Conservation (phyloP, 768 basidiomycete species). For the Lentinula detonsa region DNA sequence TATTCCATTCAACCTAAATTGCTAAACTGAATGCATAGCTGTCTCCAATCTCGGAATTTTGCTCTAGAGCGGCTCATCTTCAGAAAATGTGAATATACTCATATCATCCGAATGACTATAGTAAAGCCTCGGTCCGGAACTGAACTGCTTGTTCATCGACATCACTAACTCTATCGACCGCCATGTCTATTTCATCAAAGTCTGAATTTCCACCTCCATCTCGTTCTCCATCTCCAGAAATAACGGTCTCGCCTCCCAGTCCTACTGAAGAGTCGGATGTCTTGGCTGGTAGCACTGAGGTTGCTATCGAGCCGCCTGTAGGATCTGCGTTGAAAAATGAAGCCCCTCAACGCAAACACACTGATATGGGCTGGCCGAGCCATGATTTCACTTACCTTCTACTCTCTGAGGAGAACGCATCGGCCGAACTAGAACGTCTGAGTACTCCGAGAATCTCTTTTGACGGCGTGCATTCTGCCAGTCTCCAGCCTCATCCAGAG, state of each 20-base stretch:
- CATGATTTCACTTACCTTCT: not conserved
- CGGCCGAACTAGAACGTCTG: not conserved
- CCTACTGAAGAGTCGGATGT: not conserved
- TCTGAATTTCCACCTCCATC: not conserved
- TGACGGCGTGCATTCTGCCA: not conserved
- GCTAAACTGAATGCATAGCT: no score
- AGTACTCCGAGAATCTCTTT: not conserved
- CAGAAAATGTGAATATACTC: no score
- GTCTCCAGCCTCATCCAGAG: conserved; percentile 40
- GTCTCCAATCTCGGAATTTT: no score
- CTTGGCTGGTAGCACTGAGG: not conserved
- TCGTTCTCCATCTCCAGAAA: not conserved
- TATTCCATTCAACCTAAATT: no score
- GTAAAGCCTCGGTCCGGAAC: no score
- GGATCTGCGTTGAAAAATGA: not conserved
- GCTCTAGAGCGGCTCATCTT: no score
- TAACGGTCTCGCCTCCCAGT: not conserved
- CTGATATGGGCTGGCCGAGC: not conserved
- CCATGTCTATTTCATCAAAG: not conserved
- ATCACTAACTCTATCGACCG: not conserved
- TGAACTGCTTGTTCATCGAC: no score
- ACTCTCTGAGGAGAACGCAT: not conserved
- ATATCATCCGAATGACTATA: no score
- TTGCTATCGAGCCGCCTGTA: not conserved
- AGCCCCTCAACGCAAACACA: not conserved